Evolutionary conservation across 2,329 filamentous ascomycete species (phyloP), one percentile per base, ranked within the genome.

Genomic region (Pseudogymnoascus verrucosus): DNA sequence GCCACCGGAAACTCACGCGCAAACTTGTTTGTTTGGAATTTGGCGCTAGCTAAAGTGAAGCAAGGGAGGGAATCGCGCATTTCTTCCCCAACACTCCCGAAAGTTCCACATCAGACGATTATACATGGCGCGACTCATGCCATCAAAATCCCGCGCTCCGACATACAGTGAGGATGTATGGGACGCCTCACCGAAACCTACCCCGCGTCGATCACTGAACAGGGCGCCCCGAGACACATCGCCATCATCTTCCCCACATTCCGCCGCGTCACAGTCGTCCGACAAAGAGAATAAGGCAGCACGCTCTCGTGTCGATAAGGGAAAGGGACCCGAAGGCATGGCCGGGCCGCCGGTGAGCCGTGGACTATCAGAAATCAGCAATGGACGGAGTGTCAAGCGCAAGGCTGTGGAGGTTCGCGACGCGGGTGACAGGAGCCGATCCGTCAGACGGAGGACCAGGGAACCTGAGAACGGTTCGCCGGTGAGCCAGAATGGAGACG

Each of bases 221-320:
- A 65, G 65, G 62, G 65, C 36, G 34, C 42, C 60, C 11, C 57
- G 64, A 31, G 47, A 54, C 47, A 54, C 26, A 39, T 44, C 60
- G 6, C 67, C 69, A 23, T 65, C 68, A 44, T 72, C 71, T 51
- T 69, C 70, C 23, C 72, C 75, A 8, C 75, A 78, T 16, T 69
- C 73, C 8, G 69, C 70, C 11, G 72, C 73, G 7, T 73, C 72
- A 11, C 65, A 65, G 37, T 76, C 72, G 1, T 82, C 80, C 5
- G 80, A 82, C 67, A 82, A 82, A 68, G 80, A 82, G 65, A 82
- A 83, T 65, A 69, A 66, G 5, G 65, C 66, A 66, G n/a, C 65
- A 67, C 65, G 47, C 63, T 62, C 68, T 14, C 66, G 68, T 47
- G 68, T 70, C 23, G 71, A 70, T 14, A 84, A 82, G 68, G 77